Conservation (phyloP, 1,139 yeast species). For the Scheffersomyces stambukii region DNA sequence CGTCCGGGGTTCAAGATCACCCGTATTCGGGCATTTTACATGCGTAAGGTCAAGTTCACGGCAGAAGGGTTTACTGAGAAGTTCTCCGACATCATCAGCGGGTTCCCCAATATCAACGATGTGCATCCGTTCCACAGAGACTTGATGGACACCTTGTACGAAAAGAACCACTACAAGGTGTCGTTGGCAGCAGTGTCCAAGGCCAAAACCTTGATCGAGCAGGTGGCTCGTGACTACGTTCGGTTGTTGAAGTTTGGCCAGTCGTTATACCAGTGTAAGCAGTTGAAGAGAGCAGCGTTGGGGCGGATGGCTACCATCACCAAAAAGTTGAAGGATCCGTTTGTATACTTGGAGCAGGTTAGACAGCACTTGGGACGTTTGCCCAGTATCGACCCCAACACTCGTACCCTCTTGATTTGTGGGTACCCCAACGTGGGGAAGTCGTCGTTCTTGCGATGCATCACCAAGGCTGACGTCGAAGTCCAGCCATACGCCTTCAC, state of each 20-base stretch:
- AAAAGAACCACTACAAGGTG: constrained; percentile 95
- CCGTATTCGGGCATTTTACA: constrained; percentile 95
- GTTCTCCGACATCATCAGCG: constrained; percentile 75
- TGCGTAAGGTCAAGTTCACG: constrained; percentile 95
- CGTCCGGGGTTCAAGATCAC: constrained; percentile 95
- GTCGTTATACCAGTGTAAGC: constrained; percentile 96
- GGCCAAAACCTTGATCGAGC: constrained; percentile 92
- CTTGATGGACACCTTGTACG: constrained; percentile 94
- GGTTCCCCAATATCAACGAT: constrained; percentile 95
- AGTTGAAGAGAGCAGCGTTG: constrained; percentile 94
- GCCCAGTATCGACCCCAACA: constrained; percentile 97
- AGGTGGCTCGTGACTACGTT: constrained; percentile 91
- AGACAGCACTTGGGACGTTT: constrained; percentile 98
- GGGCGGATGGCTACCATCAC: constrained; percentile 99
- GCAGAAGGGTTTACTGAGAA: constrained; percentile 95
- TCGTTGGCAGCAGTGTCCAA: constrained; percentile 94
- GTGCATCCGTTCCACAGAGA: constrained; percentile 98
- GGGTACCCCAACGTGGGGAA: constrained; percentile 99
- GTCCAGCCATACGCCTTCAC: constrained; percentile 99
- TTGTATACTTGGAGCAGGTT: constrained; percentile 91
- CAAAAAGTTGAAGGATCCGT: constrained; percentile 91
- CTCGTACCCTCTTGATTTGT: constrained; percentile 93
- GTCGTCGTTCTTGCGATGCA: constrained; percentile 87
- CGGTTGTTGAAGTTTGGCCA: constrained; percentile 95
- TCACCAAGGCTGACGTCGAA: constrained; percentile 97